A percentile compares a stretch with the other conserved stretches of the same genome.
Conservation (phyloP, 805 yeast species). For the Starmera quercuum region DNA sequence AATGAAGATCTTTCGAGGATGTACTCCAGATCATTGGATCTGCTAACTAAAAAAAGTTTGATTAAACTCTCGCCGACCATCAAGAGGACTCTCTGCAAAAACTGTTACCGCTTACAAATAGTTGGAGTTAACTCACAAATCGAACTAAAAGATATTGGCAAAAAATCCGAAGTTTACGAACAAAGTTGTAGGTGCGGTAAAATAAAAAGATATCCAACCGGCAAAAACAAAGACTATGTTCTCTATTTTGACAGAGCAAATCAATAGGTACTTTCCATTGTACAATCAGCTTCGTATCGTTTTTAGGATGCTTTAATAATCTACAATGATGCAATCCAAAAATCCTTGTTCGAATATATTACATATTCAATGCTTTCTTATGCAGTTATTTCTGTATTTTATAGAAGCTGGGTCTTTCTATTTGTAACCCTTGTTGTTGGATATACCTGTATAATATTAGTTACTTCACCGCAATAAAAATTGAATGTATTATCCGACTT, state of each 20-base stretch:
- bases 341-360: too few species aligned
- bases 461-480: slow-evolving; percentile 7
- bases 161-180: slow-evolving; percentile 39
- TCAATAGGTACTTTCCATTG: too few species aligned
- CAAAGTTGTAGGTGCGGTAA: slow-evolving; percentile 47
- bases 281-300: too few species aligned
- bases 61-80: slow-evolving; percentile 53
- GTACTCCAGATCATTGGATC: slow-evolving; percentile 45
- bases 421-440: slow-evolving; percentile 27
- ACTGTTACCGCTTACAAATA: slow-evolving; percentile 44
- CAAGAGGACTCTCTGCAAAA: slow-evolving; percentile 65
- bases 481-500: slow-evolving; percentile 11
- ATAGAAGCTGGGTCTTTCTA: slow-evolving; percentile 11
- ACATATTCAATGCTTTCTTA: too few species aligned
- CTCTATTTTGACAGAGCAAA: too few species aligned
- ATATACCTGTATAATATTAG: slow-evolving; percentile 11
- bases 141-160: slow-evolving; percentile 35
- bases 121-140: slow-evolving; percentile 38
- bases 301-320: too few species aligned
- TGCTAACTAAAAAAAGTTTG: slow-evolving; percentile 63
- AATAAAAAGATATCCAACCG: slow-evolving; percentile 54
- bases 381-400: neutral
- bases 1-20: slow-evolving; percentile 43
- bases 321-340: too few species aligned
- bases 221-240: slow-evolving; percentile 40